phyloP scores from a whole-genome alignment of 164 flowering plant species.

The Umbilicus rupestris region DNA sequence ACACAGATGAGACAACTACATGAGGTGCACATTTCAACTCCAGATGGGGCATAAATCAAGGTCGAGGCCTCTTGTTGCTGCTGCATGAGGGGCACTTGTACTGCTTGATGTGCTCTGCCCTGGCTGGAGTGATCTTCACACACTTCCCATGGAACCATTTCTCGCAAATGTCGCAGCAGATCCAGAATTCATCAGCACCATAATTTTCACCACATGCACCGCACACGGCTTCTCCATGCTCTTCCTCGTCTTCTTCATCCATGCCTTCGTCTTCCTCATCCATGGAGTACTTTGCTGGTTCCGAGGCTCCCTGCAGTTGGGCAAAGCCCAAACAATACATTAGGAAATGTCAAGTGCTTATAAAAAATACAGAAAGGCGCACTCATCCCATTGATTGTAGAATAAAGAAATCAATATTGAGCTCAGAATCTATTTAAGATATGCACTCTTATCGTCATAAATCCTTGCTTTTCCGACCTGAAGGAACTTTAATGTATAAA shows the following conservation, averaged over 20 bases:
- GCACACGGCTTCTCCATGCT: slow-evolving; percentile 74
- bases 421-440: too few relatives aligned
- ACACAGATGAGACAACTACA: background rate
- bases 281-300: slow-evolving; percentile 35
- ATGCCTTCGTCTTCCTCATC: slow-evolving; percentile 57
- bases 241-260: slow-evolving; percentile 60
- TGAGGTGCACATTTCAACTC: too few relatives aligned
- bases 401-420: too few relatives aligned
- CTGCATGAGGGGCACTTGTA: slow-evolving; percentile 90
- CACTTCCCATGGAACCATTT: slow-evolving; percentile 91
- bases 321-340: background rate
- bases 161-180: slow-evolving; percentile 82
- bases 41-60: slow-evolving; percentile 17
- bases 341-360: background rate
- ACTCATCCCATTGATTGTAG: background rate
- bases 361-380: background rate
- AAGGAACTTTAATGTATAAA: too few relatives aligned
- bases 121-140: slow-evolving; percentile 81
- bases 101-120: slow-evolving; percentile 91
- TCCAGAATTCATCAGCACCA: slow-evolving; percentile 85
- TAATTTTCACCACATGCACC: slow-evolving; percentile 89
- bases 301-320: slow-evolving; percentile 31
- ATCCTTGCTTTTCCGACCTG: too few relatives aligned
- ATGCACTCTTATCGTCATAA: too few relatives aligned
- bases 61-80: slow-evolving; percentile 58